Conservation (phyloP, 2,329 filamentous ascomycete species). For the Colletotrichum higginsianum region DNA sequence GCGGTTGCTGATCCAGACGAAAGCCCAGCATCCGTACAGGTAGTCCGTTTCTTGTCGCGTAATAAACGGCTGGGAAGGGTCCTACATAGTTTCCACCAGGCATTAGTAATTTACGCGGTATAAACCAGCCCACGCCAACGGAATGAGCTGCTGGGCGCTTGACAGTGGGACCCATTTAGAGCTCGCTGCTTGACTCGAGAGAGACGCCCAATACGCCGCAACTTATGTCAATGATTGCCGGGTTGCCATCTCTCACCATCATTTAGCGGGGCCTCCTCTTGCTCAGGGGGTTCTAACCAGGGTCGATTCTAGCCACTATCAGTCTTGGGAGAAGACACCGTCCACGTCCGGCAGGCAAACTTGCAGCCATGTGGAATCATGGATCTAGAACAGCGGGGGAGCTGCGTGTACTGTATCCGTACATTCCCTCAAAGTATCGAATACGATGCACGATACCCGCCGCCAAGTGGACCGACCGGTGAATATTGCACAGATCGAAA, state of each 20-base stretch:
- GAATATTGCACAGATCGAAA: constrained; percentile 23
- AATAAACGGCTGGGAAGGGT: constrained; percentile 26
- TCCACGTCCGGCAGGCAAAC: constrained; percentile 38
- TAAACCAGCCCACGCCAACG: background rate
- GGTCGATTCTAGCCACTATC: background rate
- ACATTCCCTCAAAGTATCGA: constrained; percentile 19
- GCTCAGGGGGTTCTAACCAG: constrained; percentile 12
- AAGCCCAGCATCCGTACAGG: background rate
- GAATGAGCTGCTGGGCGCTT: constrained; percentile 22
- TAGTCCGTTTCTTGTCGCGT: constrained; percentile 14
- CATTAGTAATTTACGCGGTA: constrained; percentile 12
- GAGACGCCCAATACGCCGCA: constrained; percentile 17
- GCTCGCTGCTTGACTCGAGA: constrained; percentile 31
- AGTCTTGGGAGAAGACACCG: background rate
- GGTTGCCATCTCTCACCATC: constrained; percentile 11
- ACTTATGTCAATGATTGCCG: constrained; percentile 14
- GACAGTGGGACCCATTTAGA: background rate
- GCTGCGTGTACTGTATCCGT: background rate
- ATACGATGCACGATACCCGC: constrained; percentile 40
- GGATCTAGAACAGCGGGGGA: constrained; percentile 21
- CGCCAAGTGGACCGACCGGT: constrained; percentile 29
- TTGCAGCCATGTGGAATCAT: constrained; percentile 36
- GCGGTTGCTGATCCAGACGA: constrained; percentile 28
- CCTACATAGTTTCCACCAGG: background rate
- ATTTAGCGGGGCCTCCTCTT: constrained; percentile 22